Base-by-base conservation (phyloP, 139 green algal species). In the Micractinium sp. region DNA sequence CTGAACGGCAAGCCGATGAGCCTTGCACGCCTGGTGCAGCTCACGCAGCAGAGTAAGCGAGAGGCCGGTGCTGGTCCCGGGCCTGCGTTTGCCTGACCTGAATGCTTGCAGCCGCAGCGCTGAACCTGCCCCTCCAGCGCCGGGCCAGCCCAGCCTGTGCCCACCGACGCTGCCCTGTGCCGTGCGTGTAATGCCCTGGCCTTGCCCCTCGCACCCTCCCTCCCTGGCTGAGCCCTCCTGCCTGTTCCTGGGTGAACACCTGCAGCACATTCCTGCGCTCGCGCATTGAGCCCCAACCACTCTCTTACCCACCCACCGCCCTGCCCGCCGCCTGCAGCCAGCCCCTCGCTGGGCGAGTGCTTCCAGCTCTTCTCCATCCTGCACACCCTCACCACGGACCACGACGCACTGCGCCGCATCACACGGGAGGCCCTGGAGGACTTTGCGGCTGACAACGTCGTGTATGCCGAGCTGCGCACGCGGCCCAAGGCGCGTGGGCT, bases 301-400 rank as follows among this genome's bases (percentile, higher is more conserved):
- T n/a, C n/a, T n/a, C n/a, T n/a, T n/a, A n/a, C n/a, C 61, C 61
- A 69, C 19, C 15, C 61, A 69, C 61, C 16, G 61, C 61, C 19
- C 16, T n/a, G n/a, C n/a, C n/a, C n/a, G n/a, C n/a, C n/a, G n/a
- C n/a, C n/a, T 53, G 83, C 66, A 87, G 83, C 66, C 38, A 80
- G 33, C 84, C 84, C 63, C 0, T 60, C 91, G 0, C 90, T 98
- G 41, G 85, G 85, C 0, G 93, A 97, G 73, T 95, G 92, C 82
- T 98, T 98, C 90, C 87, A 92, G 63, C 91, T 98, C 0, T 98
- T 98, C 91, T 93, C 94, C 66, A n/a, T 96, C 39, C 97, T 98
- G 74, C 96, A 98, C 87, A 63, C 35, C 39, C 41, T 90, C 39
- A 97, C 95, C 60, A 98, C 94, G 29, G 89, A 91, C 15, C 94